Evolutionary conservation across 164 flowering plant species (phyloP), one percentile per base, ranked within the genome.

Genomic region (Paratinospora sagittata): DNA sequence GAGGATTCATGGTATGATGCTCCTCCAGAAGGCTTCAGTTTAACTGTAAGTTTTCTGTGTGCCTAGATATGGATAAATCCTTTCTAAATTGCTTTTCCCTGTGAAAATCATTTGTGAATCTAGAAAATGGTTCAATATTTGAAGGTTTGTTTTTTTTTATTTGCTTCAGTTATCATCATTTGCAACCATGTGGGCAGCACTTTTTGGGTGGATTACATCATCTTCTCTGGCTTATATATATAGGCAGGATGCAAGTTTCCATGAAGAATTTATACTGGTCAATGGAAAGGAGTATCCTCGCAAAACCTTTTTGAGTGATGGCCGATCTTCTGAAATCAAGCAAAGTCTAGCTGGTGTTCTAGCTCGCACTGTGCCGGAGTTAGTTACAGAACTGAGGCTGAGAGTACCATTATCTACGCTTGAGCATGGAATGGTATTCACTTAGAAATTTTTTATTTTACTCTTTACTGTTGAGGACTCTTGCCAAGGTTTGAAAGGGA

Each of bases 201-300:
- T 95, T 63, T 95, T 89, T 84, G 80, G 86, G 70, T 95, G 98
- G 98, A 71, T 87, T 70, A 82, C 97, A 12, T 88, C 97, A 58
- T 92, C 97, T 68, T 85, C 97, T 62, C 75, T 95, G 82, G 92
- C 97, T 49, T 92, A 85, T 78, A 87, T 92, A 65, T 90, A 94
- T 82, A 97, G 97, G 65, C 80, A 76, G 41, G 92, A 86, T 66
- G 97, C 86, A 36, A 85, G 82, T 78, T 80, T 64, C 63, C 83
- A 79, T 72, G 95, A 88, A 71, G 92, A 90, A 9, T 90, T 84
- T 77, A 66, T 78, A 36, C 72, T 69, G 9, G 81, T 88, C 49
- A 86, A 90, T 79, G 98, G 98, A 67, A 86, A 85, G 75, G 90
- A 86, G 33, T 93, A 93, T 75, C 93, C 93, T 4, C 49, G 63